Evolutionary conservation across 352 stramenopile genomes (phyloP).

Genomic region (Phytophthora colocasiae): DNA sequence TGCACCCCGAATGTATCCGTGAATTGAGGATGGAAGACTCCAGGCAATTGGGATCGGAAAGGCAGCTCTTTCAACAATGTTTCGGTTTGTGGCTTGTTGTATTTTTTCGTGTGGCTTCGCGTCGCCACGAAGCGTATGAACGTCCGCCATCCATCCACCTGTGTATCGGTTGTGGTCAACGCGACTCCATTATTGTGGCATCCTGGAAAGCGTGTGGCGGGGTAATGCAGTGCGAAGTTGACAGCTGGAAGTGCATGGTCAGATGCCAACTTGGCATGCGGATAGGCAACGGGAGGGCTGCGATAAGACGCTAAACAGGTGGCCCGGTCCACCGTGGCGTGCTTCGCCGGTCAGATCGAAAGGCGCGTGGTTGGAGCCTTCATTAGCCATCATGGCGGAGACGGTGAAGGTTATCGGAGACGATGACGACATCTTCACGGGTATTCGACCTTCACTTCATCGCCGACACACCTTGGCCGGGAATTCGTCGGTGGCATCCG

Average conservation of each 20-base stretch:
- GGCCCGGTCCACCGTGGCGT: conserved; percentile 23
- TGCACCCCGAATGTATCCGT: conserved; percentile 2
- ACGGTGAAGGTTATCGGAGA: conserved; percentile 20
- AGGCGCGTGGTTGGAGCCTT: conserved; percentile 1
- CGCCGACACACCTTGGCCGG: conserved; percentile 28
- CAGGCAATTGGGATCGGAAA: background rate
- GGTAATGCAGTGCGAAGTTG: conserved; percentile 11
- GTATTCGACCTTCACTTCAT: conserved; percentile 7
- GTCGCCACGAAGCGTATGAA: conserved; percentile 2
- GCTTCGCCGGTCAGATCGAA: conserved; percentile 13
- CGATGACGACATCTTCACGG: conserved; percentile 26
- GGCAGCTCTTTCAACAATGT: conserved; percentile 4
- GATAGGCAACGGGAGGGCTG: conserved; percentile 34
- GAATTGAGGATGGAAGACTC: conserved; percentile 4
- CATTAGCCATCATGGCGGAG: conserved; percentile 34
- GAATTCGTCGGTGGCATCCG: conserved; percentile 25
- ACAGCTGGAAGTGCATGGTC: conserved; percentile 30
- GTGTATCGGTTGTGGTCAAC: conserved; percentile 2
- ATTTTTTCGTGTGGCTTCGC: conserved; percentile 5
- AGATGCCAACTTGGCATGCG: conserved; percentile 22
- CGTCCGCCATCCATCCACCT: background rate
- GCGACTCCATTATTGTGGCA: conserved; percentile 16
- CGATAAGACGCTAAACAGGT: conserved; percentile 39
- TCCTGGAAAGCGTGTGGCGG: conserved; percentile 35
- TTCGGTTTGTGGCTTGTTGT: background rate